Conservation (phyloP, 2,329 filamentous ascomycete species). For the Colletotrichum abscissum region DNA sequence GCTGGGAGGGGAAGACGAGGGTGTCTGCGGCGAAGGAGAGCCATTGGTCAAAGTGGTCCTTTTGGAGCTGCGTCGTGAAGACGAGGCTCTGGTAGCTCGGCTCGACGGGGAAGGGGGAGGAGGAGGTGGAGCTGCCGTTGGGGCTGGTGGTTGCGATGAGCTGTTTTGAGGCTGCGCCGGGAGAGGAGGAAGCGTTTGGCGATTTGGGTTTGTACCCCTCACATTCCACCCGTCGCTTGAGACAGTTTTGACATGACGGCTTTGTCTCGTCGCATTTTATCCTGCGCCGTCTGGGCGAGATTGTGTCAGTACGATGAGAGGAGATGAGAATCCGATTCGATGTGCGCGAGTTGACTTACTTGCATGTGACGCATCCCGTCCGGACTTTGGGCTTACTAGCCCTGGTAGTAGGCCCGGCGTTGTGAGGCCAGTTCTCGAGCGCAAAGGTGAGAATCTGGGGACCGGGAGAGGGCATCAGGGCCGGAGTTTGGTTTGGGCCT, state of each 20-base stretch:
- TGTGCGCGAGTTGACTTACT: slow-evolving; percentile 4
- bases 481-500: background rate
- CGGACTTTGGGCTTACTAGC: slow-evolving; percentile 37
- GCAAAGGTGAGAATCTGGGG: slow-evolving; percentile 26
- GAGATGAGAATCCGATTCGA: background rate
- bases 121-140: slow-evolving; percentile 1
- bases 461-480: background rate
- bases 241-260: slow-evolving; percentile 24
- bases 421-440: slow-evolving; percentile 26
- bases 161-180: background rate
- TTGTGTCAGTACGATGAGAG: background rate
- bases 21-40: slow-evolving; percentile 13
- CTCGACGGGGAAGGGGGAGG: slow-evolving; percentile 11
- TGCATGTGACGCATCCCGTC: slow-evolving; percentile 36
- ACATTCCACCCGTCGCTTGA: slow-evolving; percentile 16
- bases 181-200: background rate
- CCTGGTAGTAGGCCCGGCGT: slow-evolving; percentile 19
- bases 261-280: slow-evolving; percentile 30
- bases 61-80: slow-evolving; percentile 25
- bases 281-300: slow-evolving; percentile 8
- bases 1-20: slow-evolving; percentile 24
- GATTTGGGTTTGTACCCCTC: slow-evolving; percentile 26
- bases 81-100: slow-evolving; percentile 28
- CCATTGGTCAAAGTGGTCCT: slow-evolving; percentile 29
- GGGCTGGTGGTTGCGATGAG: background rate